Evolutionary conservation across 164 flowering plant species (phyloP).

Genomic region (Nymphaea thermarum): DNA sequence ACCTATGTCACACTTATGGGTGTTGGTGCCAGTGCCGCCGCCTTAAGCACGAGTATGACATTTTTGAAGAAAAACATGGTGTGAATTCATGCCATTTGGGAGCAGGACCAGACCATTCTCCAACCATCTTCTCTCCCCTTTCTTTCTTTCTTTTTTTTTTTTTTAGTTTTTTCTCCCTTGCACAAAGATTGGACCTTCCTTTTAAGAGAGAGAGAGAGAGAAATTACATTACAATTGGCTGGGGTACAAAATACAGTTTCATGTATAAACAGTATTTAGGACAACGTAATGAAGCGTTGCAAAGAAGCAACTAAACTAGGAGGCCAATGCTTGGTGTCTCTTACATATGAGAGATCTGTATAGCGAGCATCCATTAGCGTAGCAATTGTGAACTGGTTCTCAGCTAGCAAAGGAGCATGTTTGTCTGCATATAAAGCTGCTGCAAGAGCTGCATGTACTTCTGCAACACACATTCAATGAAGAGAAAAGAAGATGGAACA

Average conservation of each 20-base stretch:
- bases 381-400: conserved; percentile 62
- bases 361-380: conserved; percentile 63
- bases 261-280: conserved; percentile 13
- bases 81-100: no score
- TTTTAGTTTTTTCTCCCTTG: no score
- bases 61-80: no score
- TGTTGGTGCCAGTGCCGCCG: no score
- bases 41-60: no score
- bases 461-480: conserved; percentile 18
- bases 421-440: conserved; percentile 57
- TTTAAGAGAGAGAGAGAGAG: no score
- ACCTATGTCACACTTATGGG: no score
- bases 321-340: conserved; percentile 67
- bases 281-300: conserved; percentile 51
- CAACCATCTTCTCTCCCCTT: no score
- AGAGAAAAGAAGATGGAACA: conserved; percentile 1
- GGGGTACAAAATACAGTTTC: background rate
- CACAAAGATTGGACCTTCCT: no score
- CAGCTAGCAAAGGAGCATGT: conserved; percentile 52
- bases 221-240: background rate
- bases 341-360: conserved; percentile 50
- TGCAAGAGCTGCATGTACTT: conserved; percentile 68
- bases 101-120: no score
- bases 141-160: no score
- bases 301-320: conserved; percentile 61